Evolutionary conservation across 768 basidiomycete genomes (phyloP).

Genomic region (Tubosaeta brunneosetosa): DNA sequence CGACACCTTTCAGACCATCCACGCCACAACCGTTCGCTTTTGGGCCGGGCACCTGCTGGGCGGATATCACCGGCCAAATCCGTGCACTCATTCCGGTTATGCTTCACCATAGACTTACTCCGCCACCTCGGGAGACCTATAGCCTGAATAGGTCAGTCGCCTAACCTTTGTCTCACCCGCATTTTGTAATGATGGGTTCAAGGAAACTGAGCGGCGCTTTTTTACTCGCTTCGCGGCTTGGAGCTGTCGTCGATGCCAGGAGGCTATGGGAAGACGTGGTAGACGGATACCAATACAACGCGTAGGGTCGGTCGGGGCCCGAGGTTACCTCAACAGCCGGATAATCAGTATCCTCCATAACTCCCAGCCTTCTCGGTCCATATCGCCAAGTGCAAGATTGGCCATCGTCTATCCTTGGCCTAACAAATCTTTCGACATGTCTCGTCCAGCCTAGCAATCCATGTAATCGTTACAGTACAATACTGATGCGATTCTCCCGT

Average conservation of each 20-base stretch:
- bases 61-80: slow-evolving; percentile 70
- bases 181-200: background rate
- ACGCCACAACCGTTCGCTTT: slow-evolving; percentile 78
- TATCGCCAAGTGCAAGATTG: background rate
- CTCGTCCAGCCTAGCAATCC: background rate
- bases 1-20: slow-evolving; percentile 70
- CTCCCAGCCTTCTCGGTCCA: background rate
- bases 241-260: slow-evolving; percentile 68
- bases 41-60: slow-evolving; percentile 59
- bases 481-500: background rate
- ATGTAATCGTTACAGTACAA: background rate
- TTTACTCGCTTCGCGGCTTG: slow-evolving; percentile 69
- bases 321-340: too few species aligned
- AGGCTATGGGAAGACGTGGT: slow-evolving; percentile 72
- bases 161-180: background rate
- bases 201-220: slow-evolving; percentile 81
- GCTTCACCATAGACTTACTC: slow-evolving; percentile 82
- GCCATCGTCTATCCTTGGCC: background rate
- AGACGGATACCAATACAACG: slow-evolving; percentile 15
- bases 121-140: slow-evolving; percentile 93
- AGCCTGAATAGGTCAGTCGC: slow-evolving; percentile 76
- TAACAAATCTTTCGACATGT: background rate
- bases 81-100: slow-evolving; percentile 83
- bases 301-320: background rate
- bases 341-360: background rate